Base-by-base conservation (phyloP, 225 moss, liverwort and hornwort species). In the Marchantia paleacea region DNA sequence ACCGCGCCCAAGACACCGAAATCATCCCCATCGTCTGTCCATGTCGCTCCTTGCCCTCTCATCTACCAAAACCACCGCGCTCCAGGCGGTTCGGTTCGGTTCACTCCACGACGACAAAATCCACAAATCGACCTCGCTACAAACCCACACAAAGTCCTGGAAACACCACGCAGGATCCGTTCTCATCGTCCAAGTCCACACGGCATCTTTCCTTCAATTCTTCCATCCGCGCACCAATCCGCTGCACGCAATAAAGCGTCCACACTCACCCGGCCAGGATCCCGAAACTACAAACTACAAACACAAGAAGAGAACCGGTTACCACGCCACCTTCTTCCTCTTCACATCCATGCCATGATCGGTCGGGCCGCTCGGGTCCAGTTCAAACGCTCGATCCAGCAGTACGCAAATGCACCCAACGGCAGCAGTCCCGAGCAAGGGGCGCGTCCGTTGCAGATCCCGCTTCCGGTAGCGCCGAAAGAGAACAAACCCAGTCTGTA, bases 361-460 rank as follows among this genome's bases (percentile, higher is more conserved):
- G 53, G 16, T 72, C 72, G 51, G 39, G 39, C 39, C 39, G 39
- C 3, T 5, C 39, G 39, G 51, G 50, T n/a, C 75, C 26, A 60
- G 63, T 78, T 78, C 78, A 78, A 78, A 78, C 64, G 60, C 47
- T 65, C 65, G 65, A 78, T 8, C 25, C 8, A 64, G 60, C 58
- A 39, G 20, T 76, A 61, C 30, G 12, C 31, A 76, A 62, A 31
- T 48, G 51, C 50, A 52, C 22, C 50, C 31, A 60, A 62, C 16
- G 20, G 51, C 50, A 72, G 50, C 50, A 22, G 50, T 72, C 20
- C 50, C n/a, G 10, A 78, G 78, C 64, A 78, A 78, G 65, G 51
- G 78, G 64, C 64, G 78, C 78, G 78, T 78, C 78, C 78, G 64
- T 78, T 78, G 64, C 65, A 78, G 64, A 51, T 22, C 25, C 29